Percentiles rank a stretch among this genome's conserved stretches.
These are phyloP conservation scores for Rhinocladiella similis DNA, from an alignment of 2,329 filamentous ascomycete species.

Conservation along the genomic window DNA sequence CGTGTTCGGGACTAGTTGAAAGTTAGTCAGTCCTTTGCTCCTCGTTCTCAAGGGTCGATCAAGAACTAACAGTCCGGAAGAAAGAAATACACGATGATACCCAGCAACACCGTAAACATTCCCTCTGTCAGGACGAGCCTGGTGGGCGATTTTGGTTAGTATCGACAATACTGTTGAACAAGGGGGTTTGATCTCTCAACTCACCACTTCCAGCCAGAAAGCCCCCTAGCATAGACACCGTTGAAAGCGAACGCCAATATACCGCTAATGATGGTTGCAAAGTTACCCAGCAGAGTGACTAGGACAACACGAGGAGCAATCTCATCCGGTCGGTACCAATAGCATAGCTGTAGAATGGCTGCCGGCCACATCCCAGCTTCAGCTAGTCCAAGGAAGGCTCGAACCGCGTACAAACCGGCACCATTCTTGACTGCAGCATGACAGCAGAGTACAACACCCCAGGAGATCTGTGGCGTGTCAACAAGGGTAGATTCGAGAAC, in stretches of 20 bases:
- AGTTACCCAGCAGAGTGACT: slow-evolving; percentile 26
- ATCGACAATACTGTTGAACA: not conserved
- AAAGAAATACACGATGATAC: slow-evolving; percentile 38
- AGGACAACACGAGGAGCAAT: slow-evolving; percentile 35
- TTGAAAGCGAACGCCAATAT: slow-evolving; percentile 31
- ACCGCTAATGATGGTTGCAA: slow-evolving; percentile 37
- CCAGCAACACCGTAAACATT: slow-evolving; percentile 42
- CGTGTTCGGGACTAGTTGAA: slow-evolving; percentile 40
- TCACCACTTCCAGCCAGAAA: slow-evolving; percentile 29
- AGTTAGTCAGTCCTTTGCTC: not conserved
- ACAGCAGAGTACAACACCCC: slow-evolving; percentile 63
- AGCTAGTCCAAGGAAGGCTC: slow-evolving; percentile 60
- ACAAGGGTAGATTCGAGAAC: slow-evolving; percentile 53
- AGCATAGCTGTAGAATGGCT: slow-evolving; percentile 65
- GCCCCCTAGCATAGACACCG: slow-evolving; percentile 20
- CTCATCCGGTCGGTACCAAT: slow-evolving; percentile 70
- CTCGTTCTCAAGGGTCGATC: not conserved
- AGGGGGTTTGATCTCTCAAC: not conserved
- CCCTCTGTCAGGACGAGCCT: slow-evolving; percentile 48
- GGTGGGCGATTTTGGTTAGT: not conserved
- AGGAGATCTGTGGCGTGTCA: slow-evolving; percentile 58
- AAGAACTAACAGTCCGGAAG: slow-evolving; percentile 41
- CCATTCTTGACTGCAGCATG: slow-evolving; percentile 65
- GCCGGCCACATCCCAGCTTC: slow-evolving; percentile 74
- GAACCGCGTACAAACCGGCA: slow-evolving; percentile 57